Evolutionary conservation across 2,329 filamentous ascomycete genomes (phyloP).

Genomic region (Aspergillus eucalypticola): DNA sequence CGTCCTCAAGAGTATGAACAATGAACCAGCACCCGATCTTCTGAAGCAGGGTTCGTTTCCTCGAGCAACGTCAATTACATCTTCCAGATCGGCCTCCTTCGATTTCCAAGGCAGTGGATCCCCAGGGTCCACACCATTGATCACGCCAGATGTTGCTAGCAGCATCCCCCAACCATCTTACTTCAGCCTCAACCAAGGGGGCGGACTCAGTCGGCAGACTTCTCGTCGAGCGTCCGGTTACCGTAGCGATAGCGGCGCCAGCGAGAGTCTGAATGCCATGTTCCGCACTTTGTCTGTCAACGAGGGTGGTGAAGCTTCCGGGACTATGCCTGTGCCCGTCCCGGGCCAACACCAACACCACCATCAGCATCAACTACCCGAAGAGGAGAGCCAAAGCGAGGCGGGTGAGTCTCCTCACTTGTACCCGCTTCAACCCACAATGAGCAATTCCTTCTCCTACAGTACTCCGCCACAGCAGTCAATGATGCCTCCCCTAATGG

Average conservation of each 20-base stretch:
- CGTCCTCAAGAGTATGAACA: slow-evolving; percentile 70
- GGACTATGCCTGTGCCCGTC: slow-evolving; percentile 35
- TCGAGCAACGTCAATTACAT: slow-evolving; percentile 78
- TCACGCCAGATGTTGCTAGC: slow-evolving; percentile 72
- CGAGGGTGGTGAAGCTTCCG: slow-evolving; percentile 55
- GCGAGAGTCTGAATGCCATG: slow-evolving; percentile 80
- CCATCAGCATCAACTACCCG: slow-evolving; percentile 51
- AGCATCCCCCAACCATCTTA: slow-evolving; percentile 85
- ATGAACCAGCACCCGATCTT: slow-evolving; percentile 84
- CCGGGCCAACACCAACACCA: slow-evolving; percentile 32
- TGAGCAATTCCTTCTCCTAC: slow-evolving; percentile 50
- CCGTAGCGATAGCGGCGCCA: slow-evolving; percentile 89
- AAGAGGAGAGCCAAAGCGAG: slow-evolving; percentile 73
- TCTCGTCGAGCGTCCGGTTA: slow-evolving; percentile 72
- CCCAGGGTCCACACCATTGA: slow-evolving; percentile 79
- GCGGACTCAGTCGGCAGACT: slow-evolving; percentile 60
- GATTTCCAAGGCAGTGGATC: slow-evolving; percentile 81
- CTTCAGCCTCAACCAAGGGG: slow-evolving; percentile 67
- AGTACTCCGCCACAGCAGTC: slow-evolving; percentile 58
- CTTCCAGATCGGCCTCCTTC: slow-evolving; percentile 90
- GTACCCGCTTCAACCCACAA: slow-evolving; percentile 62
- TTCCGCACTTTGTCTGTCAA: slow-evolving; percentile 76
- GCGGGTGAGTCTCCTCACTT: slow-evolving; percentile 77
- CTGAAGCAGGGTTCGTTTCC: slow-evolving; percentile 91
- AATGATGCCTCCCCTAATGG: slow-evolving; percentile 90